Evolutionary conservation across 2,329 filamentous ascomycete species (phyloP), one percentile per base, ranked within the genome.

Genomic region (Penicillium italicum): DNA sequence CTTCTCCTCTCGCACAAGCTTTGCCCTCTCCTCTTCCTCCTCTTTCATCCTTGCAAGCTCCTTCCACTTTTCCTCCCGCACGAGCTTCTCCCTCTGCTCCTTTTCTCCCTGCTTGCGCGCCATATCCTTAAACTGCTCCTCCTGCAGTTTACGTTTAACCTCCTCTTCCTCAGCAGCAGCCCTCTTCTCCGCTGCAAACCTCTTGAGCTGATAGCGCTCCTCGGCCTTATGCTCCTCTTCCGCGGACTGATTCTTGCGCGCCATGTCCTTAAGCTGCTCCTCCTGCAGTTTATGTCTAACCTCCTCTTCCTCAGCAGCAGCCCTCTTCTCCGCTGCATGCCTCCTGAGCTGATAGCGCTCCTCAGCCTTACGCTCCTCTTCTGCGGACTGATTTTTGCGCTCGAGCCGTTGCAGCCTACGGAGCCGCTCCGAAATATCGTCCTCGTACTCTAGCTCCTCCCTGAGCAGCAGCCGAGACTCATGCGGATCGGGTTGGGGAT

Each of bases 381-480:
- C 60, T 14, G 64, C 64, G 2, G 71, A 79, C 7, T 31, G 33
- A 74, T 59, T 76, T 67, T 67, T 77, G 68, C 53, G 73, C 68
- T 72, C 75, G 60, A 64, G 73, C 61, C 60, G 60, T 43, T 74
- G 67, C 22, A 73, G n/a, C 18, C 7, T 65, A 36, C 69, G 73
- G 48, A 74, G 66, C 46, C 74, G 73, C 42, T 74, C 71, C 50
- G 66, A 69, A 43, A 72, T 69, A 57, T 74, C 73, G 18, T 73
- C 68, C 72, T 78, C 62, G 69, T 76, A 62, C 56, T 78, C 74
- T 12, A 80, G 77, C 51, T 77, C 73, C 47, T 77, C 63, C 36
- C 62, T 69, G 22, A 69, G 58, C 41, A 69, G 58, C 41, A 69
- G 54, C 24, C 69, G 69, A 31, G 61, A 53, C 11, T 71, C 66